Evolutionary conservation across 768 basidiomycete species (phyloP).

Genomic region (Psilocybe subaeruginosa): DNA sequence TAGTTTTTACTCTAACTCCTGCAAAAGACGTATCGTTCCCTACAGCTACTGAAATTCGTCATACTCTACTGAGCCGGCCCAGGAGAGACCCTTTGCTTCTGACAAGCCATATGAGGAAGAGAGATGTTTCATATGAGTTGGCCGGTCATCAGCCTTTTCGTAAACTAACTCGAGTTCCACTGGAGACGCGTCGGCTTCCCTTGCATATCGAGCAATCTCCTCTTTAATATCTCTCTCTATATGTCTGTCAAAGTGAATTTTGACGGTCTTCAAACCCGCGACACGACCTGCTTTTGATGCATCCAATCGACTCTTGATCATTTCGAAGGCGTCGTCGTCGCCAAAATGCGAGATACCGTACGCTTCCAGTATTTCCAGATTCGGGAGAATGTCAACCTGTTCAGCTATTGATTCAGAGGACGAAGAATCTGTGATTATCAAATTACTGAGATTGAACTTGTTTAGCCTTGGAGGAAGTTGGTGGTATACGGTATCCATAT

Average conservation of each 20-base stretch:
- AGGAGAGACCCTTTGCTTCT: background rate
- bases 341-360: background rate
- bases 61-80: background rate
- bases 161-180: background rate
- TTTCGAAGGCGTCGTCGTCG: background rate
- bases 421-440: background rate
- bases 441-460: background rate
- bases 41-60: background rate
- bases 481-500: background rate
- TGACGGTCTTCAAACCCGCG: background rate
- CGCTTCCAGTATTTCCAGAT: background rate
- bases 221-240: background rate
- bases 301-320: slow-evolving; percentile 1
- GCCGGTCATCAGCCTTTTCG: background rate
- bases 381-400: background rate
- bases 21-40: no score
- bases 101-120: background rate
- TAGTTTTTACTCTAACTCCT: no score
- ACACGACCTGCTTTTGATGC: background rate
- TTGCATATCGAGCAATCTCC: background rate
- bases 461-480: background rate
- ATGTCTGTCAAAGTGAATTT: background rate
- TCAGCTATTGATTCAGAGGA: background rate
- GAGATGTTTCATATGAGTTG: background rate
- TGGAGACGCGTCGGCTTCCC: background rate